Evolutionary conservation across 2,329 filamentous ascomycete genomes (phyloP).

Genomic region (Penicillium paneum): DNA sequence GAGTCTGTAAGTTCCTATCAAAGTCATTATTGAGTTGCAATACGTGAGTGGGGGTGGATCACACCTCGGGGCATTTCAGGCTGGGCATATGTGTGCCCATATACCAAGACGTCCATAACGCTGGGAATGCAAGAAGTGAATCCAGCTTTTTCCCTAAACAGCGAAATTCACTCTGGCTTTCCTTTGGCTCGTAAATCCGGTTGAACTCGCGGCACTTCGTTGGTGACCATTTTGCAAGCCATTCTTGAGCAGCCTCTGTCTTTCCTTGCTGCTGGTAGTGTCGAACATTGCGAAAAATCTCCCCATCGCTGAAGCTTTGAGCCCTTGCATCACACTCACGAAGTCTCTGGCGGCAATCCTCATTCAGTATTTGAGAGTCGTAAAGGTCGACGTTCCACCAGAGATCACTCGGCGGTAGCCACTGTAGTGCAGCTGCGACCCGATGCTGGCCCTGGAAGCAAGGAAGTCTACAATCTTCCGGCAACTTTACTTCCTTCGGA

Average conservation of each 20-base stretch:
- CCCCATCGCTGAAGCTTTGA: conserved; percentile 11
- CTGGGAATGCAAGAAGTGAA: conserved; percentile 9
- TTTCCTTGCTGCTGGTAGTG: conserved; percentile 11
- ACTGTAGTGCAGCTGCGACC: conserved; percentile 7
- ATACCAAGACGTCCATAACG: conserved; percentile 11
- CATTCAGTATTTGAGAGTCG: conserved; percentile 7
- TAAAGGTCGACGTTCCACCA: conserved; percentile 14
- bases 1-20: conserved; percentile 12
- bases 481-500: too few relatives aligned
- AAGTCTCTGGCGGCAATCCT: conserved; percentile 6
- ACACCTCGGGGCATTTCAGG: conserved; percentile 12
- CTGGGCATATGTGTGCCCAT: conserved; percentile 15
- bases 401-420: conserved; percentile 8
- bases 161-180: neutral
- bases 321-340: conserved; percentile 5
- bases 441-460: conserved; percentile 14
- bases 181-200: conserved; percentile 11
- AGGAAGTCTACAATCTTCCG: neutral
- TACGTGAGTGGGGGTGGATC: too few relatives aligned
- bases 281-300: conserved; percentile 15
- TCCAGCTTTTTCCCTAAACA: conserved; percentile 6
- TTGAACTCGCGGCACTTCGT: conserved; percentile 16
- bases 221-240: conserved; percentile 14
- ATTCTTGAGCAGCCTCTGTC: conserved; percentile 6
- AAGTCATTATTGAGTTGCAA: neutral